These are phyloP conservation scores for Macrophomina phaseolina DNA, from an alignment of 2,329 filamentous ascomycete species.

Conservation along the genomic window DNA sequence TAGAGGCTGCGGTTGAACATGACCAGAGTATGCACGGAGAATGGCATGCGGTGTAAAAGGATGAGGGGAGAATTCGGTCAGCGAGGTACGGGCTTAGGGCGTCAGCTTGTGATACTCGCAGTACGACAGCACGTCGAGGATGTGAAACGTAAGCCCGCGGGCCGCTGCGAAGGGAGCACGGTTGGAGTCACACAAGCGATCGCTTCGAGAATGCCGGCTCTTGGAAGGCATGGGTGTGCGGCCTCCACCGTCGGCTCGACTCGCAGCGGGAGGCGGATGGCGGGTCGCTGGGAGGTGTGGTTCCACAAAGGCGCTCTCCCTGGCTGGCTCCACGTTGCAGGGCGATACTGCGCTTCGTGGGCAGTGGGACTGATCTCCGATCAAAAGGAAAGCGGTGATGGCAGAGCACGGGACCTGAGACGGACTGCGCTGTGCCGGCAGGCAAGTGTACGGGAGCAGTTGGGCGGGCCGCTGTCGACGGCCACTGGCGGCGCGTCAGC, in stretches of 20 bases:
- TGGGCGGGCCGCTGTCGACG: neutral
- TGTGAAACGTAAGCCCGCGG: slow-evolving; percentile 22
- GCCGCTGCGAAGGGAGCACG: slow-evolving; percentile 8
- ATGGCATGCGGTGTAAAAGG: slow-evolving; percentile 6
- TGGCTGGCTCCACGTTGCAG: slow-evolving; percentile 27
- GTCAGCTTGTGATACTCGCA: slow-evolving; percentile 18
- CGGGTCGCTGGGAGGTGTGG: slow-evolving; percentile 17
- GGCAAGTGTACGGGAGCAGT: neutral
- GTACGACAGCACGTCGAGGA: slow-evolving; percentile 4
- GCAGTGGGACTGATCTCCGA: slow-evolving; percentile 19
- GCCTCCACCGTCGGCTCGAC: slow-evolving; percentile 9
- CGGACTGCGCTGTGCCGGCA: slow-evolving; percentile 6
- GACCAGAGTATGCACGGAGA: slow-evolving; percentile 4
- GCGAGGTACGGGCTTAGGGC: slow-evolving; percentile 3
- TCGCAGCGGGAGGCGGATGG: slow-evolving; percentile 17
- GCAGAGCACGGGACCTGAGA: neutral
- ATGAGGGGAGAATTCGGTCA: neutral
- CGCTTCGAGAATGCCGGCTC: slow-evolving; percentile 1
- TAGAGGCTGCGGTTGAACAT: neutral
- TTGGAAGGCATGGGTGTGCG: slow-evolving; percentile 14
- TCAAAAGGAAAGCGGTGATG: slow-evolving; percentile 14
- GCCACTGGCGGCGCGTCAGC: slow-evolving; percentile 17
- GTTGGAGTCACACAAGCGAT: slow-evolving; percentile 5
- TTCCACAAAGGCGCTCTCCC: slow-evolving; percentile 13
- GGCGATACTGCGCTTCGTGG: slow-evolving; percentile 9